Percentiles rank a stretch among this genome's conserved stretches.
Evolutionary conservation across 176 grass and related monocot genomes (phyloP).

Genomic region (Sorghum bicolor): Sorghum_bicolor_NCBIv3 NC_012872.2:48519501-48520000

Average conservation of each 20-base stretch:
- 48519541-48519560: neutral
- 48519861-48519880: too few species aligned
- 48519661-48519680: neutral
- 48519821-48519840: too few species aligned
- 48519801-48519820: too few species aligned
- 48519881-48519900: too few species aligned
- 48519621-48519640: neutral
- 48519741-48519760: neutral
- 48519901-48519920: too few species aligned
- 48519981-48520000: too few species aligned
- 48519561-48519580: neutral
- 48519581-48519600: slow-evolving; percentile 21
- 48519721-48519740: neutral
- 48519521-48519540: neutral
- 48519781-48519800: neutral
- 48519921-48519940: too few species aligned
- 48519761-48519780: neutral
- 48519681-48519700: slow-evolving; percentile 2
- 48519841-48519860: too few species aligned
- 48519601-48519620: neutral
- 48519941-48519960: too few species aligned
- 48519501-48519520: neutral
- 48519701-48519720: slow-evolving; percentile 4
- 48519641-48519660: neutral
- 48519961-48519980: too few species aligned